Evolutionary conservation across 2,329 filamentous ascomycete species (phyloP), one percentile per base, ranked within the genome.

Genomic region (Fusarium goolgardi): DNA sequence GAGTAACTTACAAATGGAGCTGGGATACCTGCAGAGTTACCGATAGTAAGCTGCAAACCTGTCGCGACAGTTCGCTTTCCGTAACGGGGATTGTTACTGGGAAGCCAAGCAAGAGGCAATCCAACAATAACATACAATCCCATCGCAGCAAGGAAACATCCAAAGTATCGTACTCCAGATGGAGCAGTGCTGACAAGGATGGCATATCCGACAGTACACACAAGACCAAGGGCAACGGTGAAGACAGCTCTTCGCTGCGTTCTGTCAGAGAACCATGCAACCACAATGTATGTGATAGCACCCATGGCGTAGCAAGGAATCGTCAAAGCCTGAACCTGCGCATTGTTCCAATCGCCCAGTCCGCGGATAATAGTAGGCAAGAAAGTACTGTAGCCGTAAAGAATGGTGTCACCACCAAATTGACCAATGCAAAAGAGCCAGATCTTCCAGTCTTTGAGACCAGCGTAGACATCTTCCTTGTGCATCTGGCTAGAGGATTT

Each of bases 241-340:
- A 86, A 89, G 0, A 88, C 65, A 0, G 82, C 88, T 45, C 89
- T 83, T 20, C 78, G 79, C 70, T 90, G 86, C 44, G 81, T 82
- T 44, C 82, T 80, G 71, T 91, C 88, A 4, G 86, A 88, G 40
- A 88, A 77, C 72, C 82, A 84, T 4, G 88, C 88, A 0, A 86
- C 80, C 0, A 81, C 59, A 4, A 90, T 79, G 60, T 89, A 91
- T 0, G 81, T 85, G 20, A 90, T 81, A 0, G 88, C 88, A 0
- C 88, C 89, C 5, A 89, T 72, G 0, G 83, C 82, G 63, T 91
- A 91, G 74, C 88, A 90, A 1, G 89, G 89, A 39, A 91, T 90
- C 0, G 89, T 91, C 20, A 91, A 80, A n/a, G 88, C 86, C 71
- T 91, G 88, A 0, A 89, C 84, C 41, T 79, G 65, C 3, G 72